A percentile compares a stretch with the other conserved stretches of the same genome.
These are phyloP conservation scores for Tylopilus sp. DNA, from an alignment of 1,284 basidiomycete genomes.

Conservation along the genomic window DNA sequence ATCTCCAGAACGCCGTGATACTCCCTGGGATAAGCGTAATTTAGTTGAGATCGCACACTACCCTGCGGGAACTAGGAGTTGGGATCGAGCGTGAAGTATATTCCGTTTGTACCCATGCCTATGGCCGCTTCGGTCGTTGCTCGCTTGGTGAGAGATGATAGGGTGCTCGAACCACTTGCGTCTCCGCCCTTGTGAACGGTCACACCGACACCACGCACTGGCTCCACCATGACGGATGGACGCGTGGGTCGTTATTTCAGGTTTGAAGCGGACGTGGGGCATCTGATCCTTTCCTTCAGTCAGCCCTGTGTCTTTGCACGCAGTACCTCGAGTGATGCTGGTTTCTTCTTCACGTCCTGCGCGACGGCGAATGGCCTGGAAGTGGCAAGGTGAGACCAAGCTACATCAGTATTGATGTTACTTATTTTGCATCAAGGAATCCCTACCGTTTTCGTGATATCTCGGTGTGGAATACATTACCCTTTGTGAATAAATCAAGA, in stretches of 20 bases:
- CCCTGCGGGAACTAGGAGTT: conserved; percentile 32
- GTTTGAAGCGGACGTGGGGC: conserved; percentile 40
- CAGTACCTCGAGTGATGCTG: conserved; percentile 12
- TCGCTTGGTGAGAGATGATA: no score
- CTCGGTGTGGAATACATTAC: conserved; percentile 1
- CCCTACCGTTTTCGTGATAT: conserved; percentile 25
- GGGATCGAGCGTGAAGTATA: conserved; percentile 43
- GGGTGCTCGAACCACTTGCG: no score
- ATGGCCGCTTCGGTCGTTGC: no score
- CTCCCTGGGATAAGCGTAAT: conserved; percentile 40
- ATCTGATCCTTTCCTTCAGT: conserved; percentile 32
- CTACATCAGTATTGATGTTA: background rate
- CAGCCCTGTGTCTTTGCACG: no score
- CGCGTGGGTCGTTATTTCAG: conserved; percentile 17
- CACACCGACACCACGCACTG: background rate
- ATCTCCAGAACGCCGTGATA: conserved; percentile 13
- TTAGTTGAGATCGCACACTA: conserved; percentile 32
- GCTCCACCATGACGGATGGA: background rate
- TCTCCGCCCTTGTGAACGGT: background rate
- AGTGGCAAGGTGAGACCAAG: background rate
- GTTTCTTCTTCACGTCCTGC: conserved; percentile 17
- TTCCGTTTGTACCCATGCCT: no score
- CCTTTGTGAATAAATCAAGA: conserved; percentile 9
- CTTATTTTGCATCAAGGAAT: conserved; percentile 33
- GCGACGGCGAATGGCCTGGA: conserved; percentile 24